Base-by-base conservation (phyloP, 108 stramenopile species). In the Cyclostephanos tholiformis region DNA sequence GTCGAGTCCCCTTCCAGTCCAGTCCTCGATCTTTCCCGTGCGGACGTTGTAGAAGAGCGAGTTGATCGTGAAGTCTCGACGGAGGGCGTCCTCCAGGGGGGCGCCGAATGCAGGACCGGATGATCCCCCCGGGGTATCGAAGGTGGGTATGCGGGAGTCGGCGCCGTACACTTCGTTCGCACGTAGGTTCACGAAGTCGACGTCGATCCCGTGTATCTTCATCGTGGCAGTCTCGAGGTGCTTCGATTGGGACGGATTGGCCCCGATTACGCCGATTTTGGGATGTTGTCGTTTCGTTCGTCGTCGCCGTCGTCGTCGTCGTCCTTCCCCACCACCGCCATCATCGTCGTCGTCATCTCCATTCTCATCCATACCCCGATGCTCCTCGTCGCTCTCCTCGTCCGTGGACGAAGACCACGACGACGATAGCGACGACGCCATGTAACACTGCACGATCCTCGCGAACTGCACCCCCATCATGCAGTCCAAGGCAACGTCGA, bases 161-260 rank as follows among this genome's bases (percentile, higher is more conserved):
- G 67, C 71, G 27, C 80, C 80, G 58, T 95, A 95, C 2, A 87
- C 85, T 53, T 92, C 93, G 69, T 98, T 95, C 55, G 89, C 79
- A 4, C 99, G 87, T 0, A 99, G 84, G 69, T 98, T 96, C 57
- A 88, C 91, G 71, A 98, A 95, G 77, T 99, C 99, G 11, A 97
- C 80, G 49, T 94, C 93, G 12, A 95, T 83, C 13, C 89, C 96
- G 29, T 84, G 70, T 6, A 99, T 67, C 23, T 82, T 86, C 84
- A 98, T 87, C 1, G 96, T 91, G 36, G 98, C 99, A 8, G 99
- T 99, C 86, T 99, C 97, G 35, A 99, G 84, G 85, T 99, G 99
- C 83, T 99, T 99, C 17, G 93, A 95, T 83, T 99, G 98, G 19
- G 84, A 87, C 19, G 99, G 99, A 69, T 99, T 99, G 57, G 97